Conservation (phyloP, 73 alveolate species). For the Blepharisma stoltei region DNA sequence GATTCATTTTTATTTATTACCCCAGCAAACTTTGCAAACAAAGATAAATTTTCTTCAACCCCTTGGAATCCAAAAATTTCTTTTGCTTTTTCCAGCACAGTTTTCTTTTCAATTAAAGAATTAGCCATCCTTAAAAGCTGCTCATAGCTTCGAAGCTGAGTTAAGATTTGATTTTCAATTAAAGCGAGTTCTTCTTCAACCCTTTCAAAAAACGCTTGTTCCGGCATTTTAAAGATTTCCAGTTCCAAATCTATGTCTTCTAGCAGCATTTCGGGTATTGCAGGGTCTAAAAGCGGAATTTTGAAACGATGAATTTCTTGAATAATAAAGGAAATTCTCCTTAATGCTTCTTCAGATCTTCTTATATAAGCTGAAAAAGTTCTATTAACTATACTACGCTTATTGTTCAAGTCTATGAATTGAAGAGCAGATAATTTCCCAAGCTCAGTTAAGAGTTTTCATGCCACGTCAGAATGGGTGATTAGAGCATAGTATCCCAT, state of each 20-base stretch:
- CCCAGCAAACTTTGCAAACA: conserved; percentile 32
- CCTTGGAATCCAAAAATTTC: conserved; percentile 9
- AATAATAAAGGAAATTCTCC: neutral
- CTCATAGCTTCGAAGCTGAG: conserved; percentile 23
- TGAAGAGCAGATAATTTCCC: neutral
- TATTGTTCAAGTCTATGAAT: neutral
- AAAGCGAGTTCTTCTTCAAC: conserved; percentile 31
- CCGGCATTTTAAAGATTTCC: conserved; percentile 7
- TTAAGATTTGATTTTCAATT: conserved; percentile 12
- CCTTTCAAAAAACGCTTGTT: conserved; percentile 33
- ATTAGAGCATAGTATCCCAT: neutral
- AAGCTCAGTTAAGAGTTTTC: neutral
- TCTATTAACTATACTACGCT: neutral
- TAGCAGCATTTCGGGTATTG: neutral
- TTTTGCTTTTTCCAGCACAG: conserved; percentile 5
- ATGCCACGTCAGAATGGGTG: neutral
- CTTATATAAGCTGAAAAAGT: neutral
- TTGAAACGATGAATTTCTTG: neutral
- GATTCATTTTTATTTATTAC: conserved; percentile 32
- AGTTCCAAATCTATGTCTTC: neutral
- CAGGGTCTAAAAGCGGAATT: neutral
- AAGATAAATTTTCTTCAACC: conserved; percentile 24
- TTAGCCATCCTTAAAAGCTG: conserved; percentile 5
- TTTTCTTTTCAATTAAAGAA: conserved; percentile 14
- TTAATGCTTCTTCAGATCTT: neutral